A percentile compares a stretch with the other conserved stretches of the same genome.
phyloP scores from a whole-genome alignment of 2,329 filamentous ascomycete genomes.

The Leptoxyphium fumago region DNA sequence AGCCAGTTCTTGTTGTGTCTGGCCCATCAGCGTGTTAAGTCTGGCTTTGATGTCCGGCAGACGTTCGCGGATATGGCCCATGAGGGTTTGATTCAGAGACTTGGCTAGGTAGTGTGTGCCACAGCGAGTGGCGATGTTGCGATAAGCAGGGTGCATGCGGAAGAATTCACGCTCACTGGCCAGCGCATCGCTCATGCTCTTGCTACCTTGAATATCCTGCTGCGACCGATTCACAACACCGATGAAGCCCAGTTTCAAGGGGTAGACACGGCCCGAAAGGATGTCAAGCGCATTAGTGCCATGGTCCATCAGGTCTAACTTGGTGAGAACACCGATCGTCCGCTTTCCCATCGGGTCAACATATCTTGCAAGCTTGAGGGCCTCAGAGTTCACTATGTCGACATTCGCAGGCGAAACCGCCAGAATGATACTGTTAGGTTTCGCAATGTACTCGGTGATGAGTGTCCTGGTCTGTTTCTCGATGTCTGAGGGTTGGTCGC shows the following conservation, averaged over 20 bases:
- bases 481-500: constrained; percentile 92
- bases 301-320: constrained; percentile 96
- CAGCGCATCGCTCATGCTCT: constrained; percentile 84
- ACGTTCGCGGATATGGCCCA: constrained; percentile 90
- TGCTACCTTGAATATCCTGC: constrained; percentile 92
- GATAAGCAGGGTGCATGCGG: constrained; percentile 88
- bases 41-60: constrained; percentile 96
- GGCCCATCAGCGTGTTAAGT: constrained; percentile 97
- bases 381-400: constrained; percentile 96
- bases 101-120: constrained; percentile 91
- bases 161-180: constrained; percentile 90
- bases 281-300: constrained; percentile 97
- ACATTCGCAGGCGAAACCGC: constrained; percentile 96
- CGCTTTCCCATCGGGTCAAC: constrained; percentile 87
- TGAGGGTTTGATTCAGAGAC: constrained; percentile 85
- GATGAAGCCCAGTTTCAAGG: constrained; percentile 92
- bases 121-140: constrained; percentile 86
- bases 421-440: constrained; percentile 95
- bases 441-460: constrained; percentile 96
- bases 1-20: constrained; percentile 94
- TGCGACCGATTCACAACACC: constrained; percentile 96
- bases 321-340: constrained; percentile 93
- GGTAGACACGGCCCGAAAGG: constrained; percentile 91
- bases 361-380: constrained; percentile 88
- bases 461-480: constrained; percentile 96